Percentiles rank a stretch among this genome's conserved stretches.
phyloP scores from a whole-genome alignment of 768 basidiomycete species.

The Hygrophorus russula region DNA sequence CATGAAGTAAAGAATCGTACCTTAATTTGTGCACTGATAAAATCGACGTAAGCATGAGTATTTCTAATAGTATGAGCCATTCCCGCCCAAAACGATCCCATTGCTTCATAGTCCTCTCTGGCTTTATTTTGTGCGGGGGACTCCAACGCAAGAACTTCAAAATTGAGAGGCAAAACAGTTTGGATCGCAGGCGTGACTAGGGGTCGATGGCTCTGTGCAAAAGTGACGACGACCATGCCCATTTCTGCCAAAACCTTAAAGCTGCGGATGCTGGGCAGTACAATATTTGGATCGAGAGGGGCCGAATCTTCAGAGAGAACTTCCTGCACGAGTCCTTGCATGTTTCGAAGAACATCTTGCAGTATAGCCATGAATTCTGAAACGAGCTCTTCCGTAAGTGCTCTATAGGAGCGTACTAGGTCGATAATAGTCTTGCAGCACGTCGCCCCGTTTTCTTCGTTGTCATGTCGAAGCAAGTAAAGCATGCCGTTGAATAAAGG shows the following conservation, averaged over 20 bases:
- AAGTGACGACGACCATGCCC: slow-evolving; percentile 83
- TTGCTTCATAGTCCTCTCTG: slow-evolving; percentile 68
- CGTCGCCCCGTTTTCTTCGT: slow-evolving; percentile 88
- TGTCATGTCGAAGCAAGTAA: slow-evolving; percentile 75
- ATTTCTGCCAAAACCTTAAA: slow-evolving; percentile 94
- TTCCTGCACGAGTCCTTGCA: slow-evolving; percentile 61
- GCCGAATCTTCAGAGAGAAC: slow-evolving; percentile 60
- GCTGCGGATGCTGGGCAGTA: slow-evolving; percentile 68
- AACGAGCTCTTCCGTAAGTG: slow-evolving; percentile 61
- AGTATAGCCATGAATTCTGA: slow-evolving; percentile 74
- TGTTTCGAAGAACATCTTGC: slow-evolving; percentile 66
- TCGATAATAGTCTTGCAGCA: slow-evolving; percentile 91
- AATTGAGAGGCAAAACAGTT: slow-evolving; percentile 63
- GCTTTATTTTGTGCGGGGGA: slow-evolving; percentile 74
- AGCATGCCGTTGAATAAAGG: slow-evolving; percentile 74
- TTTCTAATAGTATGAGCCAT: slow-evolving; percentile 72
- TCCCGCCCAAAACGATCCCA: slow-evolving; percentile 75
- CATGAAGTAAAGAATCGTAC: slow-evolving; percentile 27
- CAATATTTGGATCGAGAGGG: slow-evolving; percentile 39
- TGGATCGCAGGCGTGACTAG: slow-evolving; percentile 57
- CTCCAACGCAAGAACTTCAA: slow-evolving; percentile 68
- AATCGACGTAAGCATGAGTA: slow-evolving; percentile 62
- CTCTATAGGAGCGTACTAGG: slow-evolving; percentile 67
- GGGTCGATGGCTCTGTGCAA: slow-evolving; percentile 71
- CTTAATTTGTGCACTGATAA: slow-evolving; percentile 86